Evolutionary conservation across 768 basidiomycete genomes (phyloP).

Genomic region (Russula emetica): DNA sequence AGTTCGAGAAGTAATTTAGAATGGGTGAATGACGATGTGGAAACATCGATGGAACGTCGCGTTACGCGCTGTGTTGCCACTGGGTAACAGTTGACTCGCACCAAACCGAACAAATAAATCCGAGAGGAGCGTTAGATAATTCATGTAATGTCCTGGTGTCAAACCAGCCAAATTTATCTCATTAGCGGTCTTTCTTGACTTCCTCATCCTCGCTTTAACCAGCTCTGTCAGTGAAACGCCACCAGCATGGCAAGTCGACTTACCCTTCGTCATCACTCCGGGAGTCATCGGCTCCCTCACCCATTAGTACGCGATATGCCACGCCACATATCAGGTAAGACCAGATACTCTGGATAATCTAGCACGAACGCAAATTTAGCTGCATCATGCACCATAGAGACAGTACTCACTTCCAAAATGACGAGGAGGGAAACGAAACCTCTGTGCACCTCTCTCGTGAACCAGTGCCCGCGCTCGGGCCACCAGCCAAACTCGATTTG

Average conservation of each 20-base stretch:
- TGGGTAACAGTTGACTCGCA: background rate
- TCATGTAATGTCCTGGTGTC: conserved; percentile 6
- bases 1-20: no score
- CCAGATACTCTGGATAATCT: conserved; percentile 81
- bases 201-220: conserved; percentile 29
- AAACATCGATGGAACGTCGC: background rate
- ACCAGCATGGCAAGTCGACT: conserved; percentile 29
- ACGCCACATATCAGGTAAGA: conserved; percentile 80
- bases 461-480: conserved; percentile 52
- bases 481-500: conserved; percentile 56
- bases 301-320: conserved; percentile 74
- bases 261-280: conserved; percentile 83
- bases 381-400: background rate
- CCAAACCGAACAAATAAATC: conserved; percentile 1
- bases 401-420: conserved; percentile 53
- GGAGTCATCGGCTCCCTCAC: conserved; percentile 73
- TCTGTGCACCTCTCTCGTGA: conserved; percentile 43
- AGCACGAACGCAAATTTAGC: conserved; percentile 17
- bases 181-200: conserved; percentile 36
- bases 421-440: conserved; percentile 54
- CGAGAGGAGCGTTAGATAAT: conserved; percentile 9
- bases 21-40: no score
- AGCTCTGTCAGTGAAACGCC: conserved; percentile 6
- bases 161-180: background rate
- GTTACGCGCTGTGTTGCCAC: background rate